Base-by-base conservation (phyloP, 371 early-diverging fungal genomes). In the Rhizopus microsporus region DNA sequence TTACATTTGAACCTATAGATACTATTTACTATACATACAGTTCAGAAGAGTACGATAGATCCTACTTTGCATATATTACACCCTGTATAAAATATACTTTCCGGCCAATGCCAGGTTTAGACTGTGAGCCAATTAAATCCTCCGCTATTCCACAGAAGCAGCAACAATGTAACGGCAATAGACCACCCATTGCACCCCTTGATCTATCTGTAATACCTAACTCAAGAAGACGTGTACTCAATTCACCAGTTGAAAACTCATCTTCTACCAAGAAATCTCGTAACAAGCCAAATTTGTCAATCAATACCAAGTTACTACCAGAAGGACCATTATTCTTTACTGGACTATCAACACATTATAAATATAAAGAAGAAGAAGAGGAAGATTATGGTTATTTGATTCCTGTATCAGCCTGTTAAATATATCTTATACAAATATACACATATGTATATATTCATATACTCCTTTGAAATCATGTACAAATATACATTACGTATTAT, bases 31-130 rank as follows among this genome's bases (percentile, higher is more conserved):
- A 30, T 29, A 70, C 71, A 12, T 70, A 70, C 31, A 66, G 71
- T 48, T 55, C 71, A 15, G 53, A 59, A 1, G 71, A 70, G 52
- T 70, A 70, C 38, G 71, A 70, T 56, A 57, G 71, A 55, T 70
- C 71, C 4, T 57, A 54, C 40, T 63, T 63, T 57, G 54, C 54
- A 5, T 57, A 48, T 15, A 29, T 51, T 23, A 23, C 9, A 46
- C 46, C 46, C 15, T 46, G 46, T 29, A 17, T 46, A 8, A 29
- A 46, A 7, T 46, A 29, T 46, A 46, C 46, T 4, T 46, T 46
- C 15, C 9, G 4, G 7, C 29, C 29, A 4, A 12, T 42, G 42
- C n/a, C 9, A 42, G 42, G 15, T 42, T 3, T 15, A 42, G 15
- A 15, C 42, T n/a, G n/a, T 8, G n/a, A 42, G n/a, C 9, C 15